Evolutionary conservation across 225 moss, liverwort and hornwort genomes (phyloP).

Genomic region (Thuidium tamariscinum): DNA sequence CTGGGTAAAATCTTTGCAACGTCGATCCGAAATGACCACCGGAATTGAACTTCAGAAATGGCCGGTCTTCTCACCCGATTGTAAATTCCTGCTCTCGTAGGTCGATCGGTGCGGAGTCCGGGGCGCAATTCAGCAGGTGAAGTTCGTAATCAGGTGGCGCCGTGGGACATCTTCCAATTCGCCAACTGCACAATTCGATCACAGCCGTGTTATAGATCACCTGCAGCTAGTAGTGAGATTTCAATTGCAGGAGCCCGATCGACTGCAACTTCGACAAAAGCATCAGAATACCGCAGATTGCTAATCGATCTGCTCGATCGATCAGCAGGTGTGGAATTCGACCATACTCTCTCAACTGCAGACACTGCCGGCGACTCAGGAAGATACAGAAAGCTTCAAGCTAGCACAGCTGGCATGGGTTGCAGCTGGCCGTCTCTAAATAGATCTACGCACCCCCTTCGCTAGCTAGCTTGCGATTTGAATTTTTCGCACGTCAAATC

Average conservation of each 20-base stretch:
- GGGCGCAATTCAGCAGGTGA: background rate
- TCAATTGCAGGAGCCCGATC: background rate
- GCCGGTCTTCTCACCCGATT: background rate
- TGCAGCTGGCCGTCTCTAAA: too few species aligned
- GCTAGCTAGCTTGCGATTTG: background rate
- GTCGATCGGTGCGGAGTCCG: background rate
- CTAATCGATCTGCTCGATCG: background rate
- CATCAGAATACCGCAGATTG: background rate
- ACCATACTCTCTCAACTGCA: background rate
- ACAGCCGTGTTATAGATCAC: background rate
- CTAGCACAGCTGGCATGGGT: background rate
- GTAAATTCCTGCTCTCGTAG: background rate
- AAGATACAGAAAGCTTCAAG: background rate
- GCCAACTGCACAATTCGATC: background rate
- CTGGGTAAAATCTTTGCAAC: too few species aligned
- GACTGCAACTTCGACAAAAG: background rate
- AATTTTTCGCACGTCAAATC: background rate
- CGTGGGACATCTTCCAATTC: background rate
- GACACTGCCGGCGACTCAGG: background rate
- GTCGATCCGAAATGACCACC: background rate
- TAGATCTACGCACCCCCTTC: too few species aligned
- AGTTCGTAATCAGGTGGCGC: background rate
- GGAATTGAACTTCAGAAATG: too few species aligned
- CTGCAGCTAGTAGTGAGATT: too few species aligned
- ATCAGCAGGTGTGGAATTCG: background rate